A percentile compares a stretch with the other conserved stretches of the same genome.
Evolutionary conservation across 2,329 filamentous ascomycete species (phyloP).

Genomic region (Corniculantispora saksenae): DNA sequence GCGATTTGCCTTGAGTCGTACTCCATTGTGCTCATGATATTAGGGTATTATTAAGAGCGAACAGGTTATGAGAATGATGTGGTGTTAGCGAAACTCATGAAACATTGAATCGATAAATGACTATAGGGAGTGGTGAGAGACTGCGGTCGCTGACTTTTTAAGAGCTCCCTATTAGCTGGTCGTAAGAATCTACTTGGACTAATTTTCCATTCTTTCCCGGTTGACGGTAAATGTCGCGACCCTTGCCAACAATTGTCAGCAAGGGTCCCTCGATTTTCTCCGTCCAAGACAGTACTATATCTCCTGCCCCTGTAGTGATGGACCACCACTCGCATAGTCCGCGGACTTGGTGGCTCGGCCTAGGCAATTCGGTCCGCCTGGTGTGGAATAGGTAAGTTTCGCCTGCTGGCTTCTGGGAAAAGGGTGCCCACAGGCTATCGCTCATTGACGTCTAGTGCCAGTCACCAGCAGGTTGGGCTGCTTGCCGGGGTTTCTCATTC

Average conservation of each 20-base stretch:
- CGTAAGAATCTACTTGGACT: background rate
- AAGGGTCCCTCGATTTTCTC: slow-evolving; percentile 1
- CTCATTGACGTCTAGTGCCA: background rate
- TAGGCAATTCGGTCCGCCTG: background rate
- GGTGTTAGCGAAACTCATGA: background rate
- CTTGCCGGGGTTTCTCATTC: background rate
- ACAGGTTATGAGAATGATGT: background rate
- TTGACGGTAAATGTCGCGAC: slow-evolving; percentile 10
- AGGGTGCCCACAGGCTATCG: background rate
- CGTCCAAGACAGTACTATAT: background rate
- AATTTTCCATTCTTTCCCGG: slow-evolving; percentile 1
- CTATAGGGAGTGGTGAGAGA: background rate
- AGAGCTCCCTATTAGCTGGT: background rate
- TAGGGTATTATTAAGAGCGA: background rate
- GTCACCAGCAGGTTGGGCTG: background rate
- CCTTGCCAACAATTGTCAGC: background rate
- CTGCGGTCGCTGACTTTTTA: slow-evolving; percentile 6
- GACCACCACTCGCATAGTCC: background rate
- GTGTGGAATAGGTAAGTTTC: background rate
- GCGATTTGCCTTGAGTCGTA: slow-evolving; percentile 45
- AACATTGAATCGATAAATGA: background rate
- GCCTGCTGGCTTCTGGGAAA: background rate
- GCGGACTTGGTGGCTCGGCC: slow-evolving; percentile 2
- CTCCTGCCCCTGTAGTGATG: slow-evolving; percentile 1
- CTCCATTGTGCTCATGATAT: slow-evolving; percentile 18